phyloP scores from a whole-genome alignment of 2,329 filamentous ascomycete genomes.

The Hypocrella siamensis region DNA sequence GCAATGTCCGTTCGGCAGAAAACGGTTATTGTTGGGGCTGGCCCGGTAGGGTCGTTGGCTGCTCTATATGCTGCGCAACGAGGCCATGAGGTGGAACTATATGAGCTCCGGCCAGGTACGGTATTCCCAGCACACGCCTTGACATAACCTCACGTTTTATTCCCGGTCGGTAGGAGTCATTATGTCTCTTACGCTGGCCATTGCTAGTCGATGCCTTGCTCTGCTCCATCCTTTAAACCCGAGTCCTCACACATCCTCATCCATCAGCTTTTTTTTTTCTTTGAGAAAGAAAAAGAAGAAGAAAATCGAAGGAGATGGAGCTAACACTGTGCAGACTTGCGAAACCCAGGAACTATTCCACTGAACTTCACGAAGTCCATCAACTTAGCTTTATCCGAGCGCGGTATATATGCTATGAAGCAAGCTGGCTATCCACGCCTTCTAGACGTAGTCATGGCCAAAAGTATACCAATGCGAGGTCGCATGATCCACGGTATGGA shows the following conservation, averaged over 20 bases:
- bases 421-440: slow-evolving; percentile 51
- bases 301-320: neutral
- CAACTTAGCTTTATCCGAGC: slow-evolving; percentile 85
- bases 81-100: slow-evolving; percentile 82
- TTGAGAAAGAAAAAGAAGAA: neutral
- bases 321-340: slow-evolving; percentile 49
- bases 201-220: too few relatives aligned
- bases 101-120: slow-evolving; percentile 82
- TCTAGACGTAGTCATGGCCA: slow-evolving; percentile 55
- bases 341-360: slow-evolving; percentile 66
- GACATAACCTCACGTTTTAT: neutral
- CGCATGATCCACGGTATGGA: slow-evolving; percentile 82
- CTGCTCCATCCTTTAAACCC: too few relatives aligned
- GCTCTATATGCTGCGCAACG: slow-evolving; percentile 82
- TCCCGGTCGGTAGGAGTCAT: neutral
- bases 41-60: slow-evolving; percentile 82
- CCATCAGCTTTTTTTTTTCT: neutral
- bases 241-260: neutral
- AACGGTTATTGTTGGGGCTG: slow-evolving; percentile 75
- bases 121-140: slow-evolving; percentile 6
- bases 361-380: slow-evolving; percentile 98
- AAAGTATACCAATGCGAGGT: slow-evolving; percentile 84
- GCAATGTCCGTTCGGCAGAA: slow-evolving; percentile 29
- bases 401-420: slow-evolving; percentile 78
- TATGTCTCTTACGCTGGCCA: neutral